Conservation (phyloP, 495 filamentous ascomycete genomes). For the Cercophora scortea region DNA sequence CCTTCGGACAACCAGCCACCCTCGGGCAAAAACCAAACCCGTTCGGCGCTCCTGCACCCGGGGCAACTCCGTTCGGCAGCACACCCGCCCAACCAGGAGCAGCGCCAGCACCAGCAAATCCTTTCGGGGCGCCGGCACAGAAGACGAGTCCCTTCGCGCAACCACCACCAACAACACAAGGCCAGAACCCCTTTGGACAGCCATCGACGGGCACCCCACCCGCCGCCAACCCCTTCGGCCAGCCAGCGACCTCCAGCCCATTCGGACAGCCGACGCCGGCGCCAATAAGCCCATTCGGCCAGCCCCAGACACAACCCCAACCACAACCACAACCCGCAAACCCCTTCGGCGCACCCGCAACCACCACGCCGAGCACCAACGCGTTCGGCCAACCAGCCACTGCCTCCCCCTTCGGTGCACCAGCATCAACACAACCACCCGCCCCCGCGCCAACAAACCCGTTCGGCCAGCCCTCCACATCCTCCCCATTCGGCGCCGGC, state of each 20-base stretch:
- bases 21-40: constrained; percentile 34
- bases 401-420: too few species aligned
- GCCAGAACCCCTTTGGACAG: constrained; percentile 17
- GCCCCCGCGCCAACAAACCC: background rate
- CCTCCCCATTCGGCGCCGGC: constrained; percentile 2
- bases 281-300: background rate
- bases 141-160: constrained; percentile 5
- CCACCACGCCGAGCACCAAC: too few species aligned
- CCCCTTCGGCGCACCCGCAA: background rate
- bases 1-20: constrained; percentile 38
- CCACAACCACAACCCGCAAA: background rate
- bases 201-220: constrained; percentile 1
- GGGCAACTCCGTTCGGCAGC: constrained; percentile 33
- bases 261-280: constrained; percentile 15
- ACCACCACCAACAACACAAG: background rate
- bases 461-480: constrained; percentile 2
- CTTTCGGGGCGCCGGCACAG: background rate
- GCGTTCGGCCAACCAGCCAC: too few species aligned
- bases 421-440: too few species aligned
- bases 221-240: background rate
- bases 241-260: background rate
- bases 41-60: constrained; percentile 29
- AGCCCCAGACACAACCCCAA: background rate
- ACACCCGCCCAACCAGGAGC: constrained; percentile 21
- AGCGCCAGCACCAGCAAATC: constrained; percentile 1